Base-by-base conservation (phyloP, 192 early-diverging fungal species). In the Thamnidium elegans region DNA sequence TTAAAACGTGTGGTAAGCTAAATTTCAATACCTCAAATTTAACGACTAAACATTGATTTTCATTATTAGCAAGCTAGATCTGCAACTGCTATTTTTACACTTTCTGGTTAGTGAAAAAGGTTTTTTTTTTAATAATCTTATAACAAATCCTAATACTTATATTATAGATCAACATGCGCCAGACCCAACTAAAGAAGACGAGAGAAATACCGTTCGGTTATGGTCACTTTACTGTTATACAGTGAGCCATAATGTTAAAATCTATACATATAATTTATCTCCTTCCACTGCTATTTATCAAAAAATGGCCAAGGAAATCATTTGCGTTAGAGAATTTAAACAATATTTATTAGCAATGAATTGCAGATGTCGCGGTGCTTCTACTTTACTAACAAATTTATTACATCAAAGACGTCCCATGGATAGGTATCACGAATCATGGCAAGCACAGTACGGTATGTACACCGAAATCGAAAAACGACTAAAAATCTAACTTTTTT, bases 211-310 rank as follows among this genome's bases (percentile, higher is more conserved):
- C 3, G 71, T 89, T 3, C 62, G 87, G 4, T 73, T 85, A 9
- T 90, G 87, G 89, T 83, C 87, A 1, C 66, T 90, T 21, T 83
- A 87, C 32, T 72, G 75, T 32, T 81, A 82, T 58, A 83, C 86
- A 2, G 81, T 83, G 3, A 52, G 26, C 43, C 45, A 61, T 42
- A 52, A 78, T 19, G 78, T 81, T 2, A 81, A 83, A 14, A 69
- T 90, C 0, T 90, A 77, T 44, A 80, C 86, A 0, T 81, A 82
- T 61, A 89, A 87, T 43, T 62, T 87, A 7, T 67, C 85, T 31
- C 84, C 87, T 9, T 81, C 84, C 23, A 86, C 87, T 7, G 80
- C 79, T 15, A 63, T 77, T n/a, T 84, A 81, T 58, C 85, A 86
- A 64, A 83, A 86, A 65, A 68, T 82, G 32, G 82, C 81, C 3